These are phyloP conservation scores for Chytriomyces sp. DNA, from an alignment of 192 early-diverging fungal species.

Conservation along the genomic window DNA sequence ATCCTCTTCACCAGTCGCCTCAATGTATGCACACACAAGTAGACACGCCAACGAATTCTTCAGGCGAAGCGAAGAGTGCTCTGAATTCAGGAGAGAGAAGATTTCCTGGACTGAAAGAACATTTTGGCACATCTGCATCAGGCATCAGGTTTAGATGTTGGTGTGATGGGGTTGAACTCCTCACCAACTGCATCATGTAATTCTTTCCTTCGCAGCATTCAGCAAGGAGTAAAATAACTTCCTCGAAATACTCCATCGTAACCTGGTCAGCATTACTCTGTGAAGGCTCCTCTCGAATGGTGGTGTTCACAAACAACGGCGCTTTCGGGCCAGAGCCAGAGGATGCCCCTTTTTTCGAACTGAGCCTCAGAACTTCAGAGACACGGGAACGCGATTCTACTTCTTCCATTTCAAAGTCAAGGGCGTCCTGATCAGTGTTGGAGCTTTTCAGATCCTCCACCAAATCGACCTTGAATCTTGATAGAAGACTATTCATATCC, in stretches of 20 bases:
- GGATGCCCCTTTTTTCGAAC: too few species aligned
- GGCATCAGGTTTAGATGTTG: background rate
- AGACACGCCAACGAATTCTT: conserved; percentile 15
- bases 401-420: background rate
- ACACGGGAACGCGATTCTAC: background rate
- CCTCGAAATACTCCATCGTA: conserved; percentile 30
- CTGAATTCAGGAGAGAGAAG: conserved; percentile 12
- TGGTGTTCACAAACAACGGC: too few species aligned
- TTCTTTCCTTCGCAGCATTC: conserved; percentile 41
- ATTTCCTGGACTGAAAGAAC: conserved; percentile 19
- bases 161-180: background rate
- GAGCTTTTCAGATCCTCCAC: background rate
- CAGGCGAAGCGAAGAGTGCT: background rate
- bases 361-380: too few species aligned
- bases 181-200: conserved; percentile 32
- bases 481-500: conserved; percentile 5
- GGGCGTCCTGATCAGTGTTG: background rate
- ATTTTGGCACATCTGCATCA: conserved; percentile 33
- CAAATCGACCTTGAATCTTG: conserved; percentile 7
- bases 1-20: conserved; percentile 27
- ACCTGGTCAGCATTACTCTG: too few species aligned
- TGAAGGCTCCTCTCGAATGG: too few species aligned
- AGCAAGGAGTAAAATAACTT: conserved; percentile 26
- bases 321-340: too few species aligned
- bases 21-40: conserved; percentile 25